These are phyloP conservation scores for Tuber magnatum DNA, from an alignment of 495 filamentous ascomycete genomes.

Conservation along the genomic window DNA sequence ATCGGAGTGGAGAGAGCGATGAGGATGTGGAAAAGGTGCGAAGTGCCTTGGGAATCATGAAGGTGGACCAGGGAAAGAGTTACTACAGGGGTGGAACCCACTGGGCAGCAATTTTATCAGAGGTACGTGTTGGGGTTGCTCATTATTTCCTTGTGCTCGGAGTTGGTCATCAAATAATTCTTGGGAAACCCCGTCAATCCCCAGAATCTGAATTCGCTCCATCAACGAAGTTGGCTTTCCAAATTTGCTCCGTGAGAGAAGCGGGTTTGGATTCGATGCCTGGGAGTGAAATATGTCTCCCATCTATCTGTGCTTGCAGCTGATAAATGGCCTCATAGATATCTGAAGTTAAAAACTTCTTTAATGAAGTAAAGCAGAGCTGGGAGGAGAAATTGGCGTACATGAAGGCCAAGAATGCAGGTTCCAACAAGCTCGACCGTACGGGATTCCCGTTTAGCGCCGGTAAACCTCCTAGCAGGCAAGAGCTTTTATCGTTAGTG, in stretches of 20 bases:
- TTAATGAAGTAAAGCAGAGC: constrained; percentile 61
- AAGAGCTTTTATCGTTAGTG: constrained; percentile 70
- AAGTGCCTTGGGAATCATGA: constrained; percentile 79
- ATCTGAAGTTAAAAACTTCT: constrained; percentile 87
- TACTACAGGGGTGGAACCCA: constrained; percentile 87
- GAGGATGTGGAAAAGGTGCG: constrained; percentile 77
- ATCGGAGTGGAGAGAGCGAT: constrained; percentile 49
- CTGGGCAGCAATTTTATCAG: constrained; percentile 79
- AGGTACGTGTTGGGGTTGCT: constrained; percentile 51
- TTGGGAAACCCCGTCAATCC: constrained; percentile 12
- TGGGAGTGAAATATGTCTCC: constrained; percentile 2
- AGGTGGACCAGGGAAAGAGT: constrained; percentile 68
- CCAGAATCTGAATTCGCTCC: constrained; percentile 33
- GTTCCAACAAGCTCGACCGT: constrained; percentile 23
- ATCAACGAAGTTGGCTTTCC: constrained; percentile 22
- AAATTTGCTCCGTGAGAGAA: constrained; percentile 29
- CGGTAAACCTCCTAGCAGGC: constrained; percentile 56
- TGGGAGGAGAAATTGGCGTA: constrained; percentile 52
- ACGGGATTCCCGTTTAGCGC: constrained; percentile 57
- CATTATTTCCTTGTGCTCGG: constrained; percentile 23
- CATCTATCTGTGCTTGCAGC: not conserved
- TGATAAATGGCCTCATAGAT: constrained; percentile 52
- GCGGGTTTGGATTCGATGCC: constrained; percentile 31
- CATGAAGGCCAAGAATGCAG: constrained; percentile 40
- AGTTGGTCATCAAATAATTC: constrained; percentile 5